These are phyloP conservation scores for Paraurostyla sp. DNA, from an alignment of 73 alveolate genomes.

Conservation along the genomic window DNA sequence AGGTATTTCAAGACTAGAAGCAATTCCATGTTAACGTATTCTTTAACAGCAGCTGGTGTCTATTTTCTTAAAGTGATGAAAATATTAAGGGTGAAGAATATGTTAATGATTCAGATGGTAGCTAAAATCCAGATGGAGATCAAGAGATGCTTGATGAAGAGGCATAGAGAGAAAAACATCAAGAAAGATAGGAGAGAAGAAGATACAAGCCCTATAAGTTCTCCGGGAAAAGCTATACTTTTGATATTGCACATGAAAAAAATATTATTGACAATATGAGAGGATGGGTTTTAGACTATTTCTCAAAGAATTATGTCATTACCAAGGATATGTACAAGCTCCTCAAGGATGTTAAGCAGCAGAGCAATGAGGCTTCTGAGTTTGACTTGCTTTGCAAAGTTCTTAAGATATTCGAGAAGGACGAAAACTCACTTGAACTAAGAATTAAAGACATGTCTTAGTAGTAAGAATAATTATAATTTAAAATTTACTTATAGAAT, in stretches of 20 bases:
- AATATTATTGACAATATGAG: neutral
- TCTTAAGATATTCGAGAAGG: conserved; percentile 49
- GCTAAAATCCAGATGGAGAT: conserved; percentile 5
- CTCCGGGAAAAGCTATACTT: conserved; percentile 71
- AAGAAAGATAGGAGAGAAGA: conserved; percentile 34
- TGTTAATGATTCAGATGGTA: neutral
- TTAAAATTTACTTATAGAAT: neutral
- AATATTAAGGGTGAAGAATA: conserved; percentile 6
- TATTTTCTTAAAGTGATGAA: conserved; percentile 1
- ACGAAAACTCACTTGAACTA: conserved; percentile 39
- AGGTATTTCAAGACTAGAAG: neutral
- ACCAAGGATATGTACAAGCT: conserved; percentile 47
- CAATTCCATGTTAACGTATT: conserved; percentile 48
- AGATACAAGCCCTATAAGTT: conserved; percentile 54
- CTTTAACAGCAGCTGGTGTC: conserved; percentile 56
- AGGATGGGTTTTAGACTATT: conserved; percentile 35
- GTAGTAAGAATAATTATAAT: neutral
- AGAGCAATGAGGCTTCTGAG: neutral
- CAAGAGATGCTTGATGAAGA: conserved; percentile 31
- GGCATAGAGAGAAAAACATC: neutral
- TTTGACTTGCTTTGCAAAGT: conserved; percentile 64
- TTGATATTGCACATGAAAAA: conserved; percentile 51
- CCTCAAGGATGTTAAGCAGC: neutral
- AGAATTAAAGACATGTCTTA: conserved; percentile 59
- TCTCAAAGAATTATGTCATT: neutral